Evolutionary conservation across 2,329 filamentous ascomycete species (phyloP), one percentile per base, ranked within the genome.

Genomic region (Aspergillus awamori): DNA sequence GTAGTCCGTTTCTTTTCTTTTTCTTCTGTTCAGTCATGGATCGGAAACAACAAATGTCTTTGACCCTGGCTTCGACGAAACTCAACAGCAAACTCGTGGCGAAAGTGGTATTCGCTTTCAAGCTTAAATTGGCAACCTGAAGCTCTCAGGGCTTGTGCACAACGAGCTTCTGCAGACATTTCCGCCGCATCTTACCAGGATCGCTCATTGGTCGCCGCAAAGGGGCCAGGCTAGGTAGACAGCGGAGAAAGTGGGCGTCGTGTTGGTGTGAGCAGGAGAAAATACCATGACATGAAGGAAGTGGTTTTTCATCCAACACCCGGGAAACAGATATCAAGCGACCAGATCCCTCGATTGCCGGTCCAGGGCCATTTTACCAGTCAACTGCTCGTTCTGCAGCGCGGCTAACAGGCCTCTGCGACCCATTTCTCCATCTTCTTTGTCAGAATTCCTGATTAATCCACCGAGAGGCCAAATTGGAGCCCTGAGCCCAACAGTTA

Each of bases 51-150:
- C 65, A 54, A 64, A 67, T 52, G 28, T 55, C 58, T 58, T 62
- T 66, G 67, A 66, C 69, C 71, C 71, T 72, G 70, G 61, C 67
- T 68, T 66, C 66, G 63, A 64, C 60, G 61, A 64, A 65, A 67
- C 68, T 68, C 60, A 61, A 66, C 62, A 63, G 66, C 58, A 60
- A 68, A 62, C 69, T 74, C 70, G 70, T 75, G 72, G 72, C 66
- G 62, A 70, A 61, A 63, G 62, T 64, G 62, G 66, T 67, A 65
- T 63, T 69, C 38, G 52, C 39, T 60, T 57, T 60, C 65, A 65
- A 67, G 63, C 65, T 67, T 68, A 64, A 68, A 65, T 62, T 61
- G 66, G 63, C 61, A 62, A 67, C 58, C 62, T 57, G 64, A 65
- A 63, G 59, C 60, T 62, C 58, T 61, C 61, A 66, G 60, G 66